Base-by-base conservation (phyloP, 345 rosid genomes). In the Noccaea bulbosa region DNA sequence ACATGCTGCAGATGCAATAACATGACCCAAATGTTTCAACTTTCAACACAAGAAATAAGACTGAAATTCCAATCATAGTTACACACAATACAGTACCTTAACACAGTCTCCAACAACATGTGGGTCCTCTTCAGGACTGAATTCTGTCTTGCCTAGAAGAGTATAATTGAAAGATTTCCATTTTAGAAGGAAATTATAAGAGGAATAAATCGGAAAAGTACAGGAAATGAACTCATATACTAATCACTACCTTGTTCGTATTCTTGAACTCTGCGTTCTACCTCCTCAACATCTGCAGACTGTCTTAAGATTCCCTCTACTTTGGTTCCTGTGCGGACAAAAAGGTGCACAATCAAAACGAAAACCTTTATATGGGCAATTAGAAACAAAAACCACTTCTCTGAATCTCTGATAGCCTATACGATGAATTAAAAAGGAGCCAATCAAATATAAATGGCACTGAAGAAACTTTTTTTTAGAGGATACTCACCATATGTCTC, bases 41-140 rank as follows among this genome's bases (percentile, higher is more conserved):
- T 52, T 56, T 62, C 51, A 73, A 41, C 61, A 27, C 47, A 40
- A 52, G 33, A 62, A 65, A 40, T 2, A 73, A 12, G 59, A 53
- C 53, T 35, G 43, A 54, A 33, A 65, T 40, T 66, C 51, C 67
- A 65, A 47, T 66, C 51, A 69, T 46, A 72, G 39, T 41, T 45
- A 43, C 64, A 55, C 32, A 47, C 65, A 66, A 16, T 51, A 66
- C 32, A 65, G 56, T 82, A 93, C 98, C 97, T 93, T 93, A 14
- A 93, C 90, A 80, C 98, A 93, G 83, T 93, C 98, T 78, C 96
- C 98, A 83, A 93, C 78, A 82, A 93, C 94, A 81, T 93, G 98
- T 71, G 98, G 92, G 75, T 93, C 98, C 82, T 93, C 98, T 55
- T 87, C 88, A 71, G 88, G 70, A 77, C 74, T 81, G 80, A 93